Evolutionary conservation across 1,284 basidiomycete genomes (phyloP), one percentile per base, ranked within the genome.

Genomic region (Sporisorium reilianum): DNA sequence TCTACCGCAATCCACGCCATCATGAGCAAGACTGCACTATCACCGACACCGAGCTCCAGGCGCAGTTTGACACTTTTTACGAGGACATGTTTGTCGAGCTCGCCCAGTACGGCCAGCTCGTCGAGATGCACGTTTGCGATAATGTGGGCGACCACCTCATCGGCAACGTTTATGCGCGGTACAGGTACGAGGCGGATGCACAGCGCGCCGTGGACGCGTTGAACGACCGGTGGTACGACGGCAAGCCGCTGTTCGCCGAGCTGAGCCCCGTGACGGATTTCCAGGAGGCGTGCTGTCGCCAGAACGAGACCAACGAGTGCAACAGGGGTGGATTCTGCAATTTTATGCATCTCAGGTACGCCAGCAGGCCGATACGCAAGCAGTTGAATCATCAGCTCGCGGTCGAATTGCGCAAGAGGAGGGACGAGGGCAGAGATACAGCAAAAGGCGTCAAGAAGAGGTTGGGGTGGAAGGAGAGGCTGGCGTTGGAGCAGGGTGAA

Each of bases 121-220:
- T 97, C 56, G 97, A 99, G 87, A 89, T 99, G 58, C 77, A 94
- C 90, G 93, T 99, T 8, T 99, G 97, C 85, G 97, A 99, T 87
- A 99, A 99, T 84, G 95, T 99, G 30, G 97, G 97, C 26, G 97
- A 99, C 85, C 97, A 99, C 85, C 88, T 99, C 46, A 95, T 98
- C 82, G 97, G 97, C 28, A 99, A 99, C 83, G 97, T 99, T 1
- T 99, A 99, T 84, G 97, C 95, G 12, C 89, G 97, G 45, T 99
- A 94, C 85, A 95, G 97, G 84, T 97, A 93, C 93, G 97, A 99
- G 86, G 94, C 95, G 0, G 97, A 99, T 84, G 97, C 97, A 9
- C 92, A 95, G 84, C 87, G 90, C 44, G 96, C 97, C 0, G 94
- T 98, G 11, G 93, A 97, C 80, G 92, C 90, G 67, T 87, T 98